phyloP scores from a whole-genome alignment of 768 basidiomycete genomes.

The Pulveroboletus sp. region DNA sequence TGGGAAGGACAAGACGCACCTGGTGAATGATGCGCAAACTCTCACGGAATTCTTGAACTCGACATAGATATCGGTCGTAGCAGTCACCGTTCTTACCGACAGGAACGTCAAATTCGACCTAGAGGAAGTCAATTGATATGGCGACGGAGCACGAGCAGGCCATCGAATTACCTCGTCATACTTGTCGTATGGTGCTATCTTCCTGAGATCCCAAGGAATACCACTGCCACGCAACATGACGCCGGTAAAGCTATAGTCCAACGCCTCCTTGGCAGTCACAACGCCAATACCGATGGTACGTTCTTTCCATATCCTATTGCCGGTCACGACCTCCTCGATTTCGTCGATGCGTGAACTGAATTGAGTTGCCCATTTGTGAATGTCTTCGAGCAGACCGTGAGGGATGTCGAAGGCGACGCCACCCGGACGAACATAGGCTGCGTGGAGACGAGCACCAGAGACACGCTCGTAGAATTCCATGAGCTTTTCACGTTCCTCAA shows the following conservation, averaged over 20 bases:
- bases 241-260: constrained; percentile 91
- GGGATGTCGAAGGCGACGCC: constrained; percentile 98
- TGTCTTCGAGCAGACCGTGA: constrained; percentile 97
- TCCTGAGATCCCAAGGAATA: constrained; percentile 91
- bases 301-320: constrained; percentile 97
- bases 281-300: constrained; percentile 86
- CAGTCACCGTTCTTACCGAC: constrained; percentile 96
- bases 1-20: constrained; percentile 31
- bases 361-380: constrained; percentile 97
- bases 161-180: constrained; percentile 73
- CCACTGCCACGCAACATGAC: constrained; percentile 97
- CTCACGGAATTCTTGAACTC: constrained; percentile 98
- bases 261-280: constrained; percentile 88
- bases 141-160: background rate
- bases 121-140: background rate
- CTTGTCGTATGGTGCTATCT: constrained; percentile 90
- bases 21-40: constrained; percentile 84
- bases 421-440: constrained; percentile 96
- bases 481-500: constrained; percentile 99
- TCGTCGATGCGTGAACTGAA: constrained; percentile 89
- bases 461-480: constrained; percentile 99
- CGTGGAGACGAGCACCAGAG: constrained; percentile 93
- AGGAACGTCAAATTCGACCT: constrained; percentile 98
- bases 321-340: constrained; percentile 96
- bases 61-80: constrained; percentile 95